A percentile compares a stretch with the other conserved stretches of the same genome.
Conservation (phyloP, 2,329 filamentous ascomycete genomes). For the Apiospora phragmitis region DNA sequence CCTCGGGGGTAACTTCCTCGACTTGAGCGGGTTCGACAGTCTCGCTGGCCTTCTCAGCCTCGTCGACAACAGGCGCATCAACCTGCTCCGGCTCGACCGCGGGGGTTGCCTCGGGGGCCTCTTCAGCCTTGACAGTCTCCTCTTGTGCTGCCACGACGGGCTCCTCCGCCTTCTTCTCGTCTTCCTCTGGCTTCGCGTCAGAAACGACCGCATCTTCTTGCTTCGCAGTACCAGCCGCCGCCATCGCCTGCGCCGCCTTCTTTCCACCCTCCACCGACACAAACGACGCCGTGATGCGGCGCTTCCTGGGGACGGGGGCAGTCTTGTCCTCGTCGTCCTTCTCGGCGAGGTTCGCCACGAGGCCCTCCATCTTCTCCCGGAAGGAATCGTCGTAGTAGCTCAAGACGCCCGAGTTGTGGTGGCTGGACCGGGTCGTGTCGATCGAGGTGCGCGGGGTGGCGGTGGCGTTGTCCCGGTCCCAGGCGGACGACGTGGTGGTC, state of each 20-base stretch:
- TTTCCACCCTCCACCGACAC: conserved; percentile 13
- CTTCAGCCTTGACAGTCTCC: not conserved
- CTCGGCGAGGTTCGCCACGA: conserved; percentile 10
- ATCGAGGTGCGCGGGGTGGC: conserved; percentile 18
- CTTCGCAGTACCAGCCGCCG: not conserved
- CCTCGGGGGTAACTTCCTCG: not conserved
- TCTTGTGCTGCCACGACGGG: not conserved
- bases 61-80: not conserved
- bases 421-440: conserved; percentile 18
- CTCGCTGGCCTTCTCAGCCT: conserved; percentile 3
- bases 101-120: not conserved
- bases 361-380: conserved; percentile 19
- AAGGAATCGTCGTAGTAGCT: conserved; percentile 20
- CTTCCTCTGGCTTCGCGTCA: not conserved
- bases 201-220: not conserved
- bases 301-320: not conserved
- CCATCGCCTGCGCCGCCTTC: not conserved
- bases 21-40: not conserved
- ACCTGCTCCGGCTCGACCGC: not conserved
- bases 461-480: conserved; percentile 11
- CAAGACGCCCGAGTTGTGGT: conserved; percentile 18
- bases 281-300: conserved; percentile 14
- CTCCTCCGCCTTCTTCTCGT: not conserved
- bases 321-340: conserved; percentile 13
- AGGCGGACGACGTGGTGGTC: conserved; percentile 12